These are phyloP conservation scores for Lolium multiflorum DNA, from an alignment of 176 grass and related monocot genomes.

Conservation along the genomic window DNA sequence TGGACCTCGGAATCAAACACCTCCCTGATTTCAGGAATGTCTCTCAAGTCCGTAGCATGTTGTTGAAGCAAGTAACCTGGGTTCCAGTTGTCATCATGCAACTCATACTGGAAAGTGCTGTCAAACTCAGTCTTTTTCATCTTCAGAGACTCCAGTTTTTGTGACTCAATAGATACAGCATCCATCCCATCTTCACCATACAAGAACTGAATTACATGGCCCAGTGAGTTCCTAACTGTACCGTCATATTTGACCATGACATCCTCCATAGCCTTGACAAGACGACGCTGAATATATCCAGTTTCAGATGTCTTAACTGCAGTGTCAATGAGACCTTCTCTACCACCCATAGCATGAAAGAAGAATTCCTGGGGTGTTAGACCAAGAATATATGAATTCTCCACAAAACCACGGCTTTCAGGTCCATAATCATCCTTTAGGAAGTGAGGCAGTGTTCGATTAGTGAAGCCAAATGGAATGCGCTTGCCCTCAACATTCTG, in stretches of 20 bases:
- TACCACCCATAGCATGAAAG: constrained; percentile 86
- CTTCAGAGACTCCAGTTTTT: constrained; percentile 87
- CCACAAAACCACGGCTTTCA: constrained; percentile 92
- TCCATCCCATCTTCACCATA: constrained; percentile 99
- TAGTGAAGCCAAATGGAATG: constrained; percentile 84
- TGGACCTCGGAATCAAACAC: constrained; percentile 88
- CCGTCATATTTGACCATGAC: constrained; percentile 97
- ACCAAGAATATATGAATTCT: constrained; percentile 91
- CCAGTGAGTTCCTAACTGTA: constrained; percentile 90
- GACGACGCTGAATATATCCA: constrained; percentile 85
- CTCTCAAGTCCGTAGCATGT: constrained; percentile 88
- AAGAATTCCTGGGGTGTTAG: constrained; percentile 91
- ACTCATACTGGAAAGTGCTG: constrained; percentile 68
- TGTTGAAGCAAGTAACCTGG: constrained; percentile 84
- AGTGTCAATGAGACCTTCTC: constrained; percentile 82
- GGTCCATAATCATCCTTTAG: constrained; percentile 85
- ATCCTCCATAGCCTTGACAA: constrained; percentile 97
- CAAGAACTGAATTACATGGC: constrained; percentile 88
- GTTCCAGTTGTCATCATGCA: constrained; percentile 83
- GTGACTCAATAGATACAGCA: constrained; percentile 84
- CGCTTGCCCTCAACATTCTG: constrained; percentile 94
- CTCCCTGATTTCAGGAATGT: constrained; percentile 84
- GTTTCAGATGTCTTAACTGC: constrained; percentile 92
- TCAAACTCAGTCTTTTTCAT: constrained; percentile 82
- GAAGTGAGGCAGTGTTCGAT: constrained; percentile 82